Evolutionary conservation across 2,329 filamentous ascomycete genomes (phyloP).

Genomic region (Ophidiomyces ophidiicola): DNA sequence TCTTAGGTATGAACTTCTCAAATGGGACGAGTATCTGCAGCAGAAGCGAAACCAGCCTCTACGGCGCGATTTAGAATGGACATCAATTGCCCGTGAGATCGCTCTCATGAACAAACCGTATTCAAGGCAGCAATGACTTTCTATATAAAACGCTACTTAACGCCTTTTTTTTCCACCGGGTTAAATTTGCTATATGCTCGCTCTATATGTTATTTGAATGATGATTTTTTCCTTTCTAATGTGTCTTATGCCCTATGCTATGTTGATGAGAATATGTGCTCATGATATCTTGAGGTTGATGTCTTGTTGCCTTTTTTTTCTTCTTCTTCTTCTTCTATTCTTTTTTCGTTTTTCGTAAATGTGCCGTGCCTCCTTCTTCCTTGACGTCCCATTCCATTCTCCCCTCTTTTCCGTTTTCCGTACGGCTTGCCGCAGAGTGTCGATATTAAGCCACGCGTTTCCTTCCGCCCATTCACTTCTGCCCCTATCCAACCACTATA

Average conservation of each 20-base stretch:
- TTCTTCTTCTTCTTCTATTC: conserved; percentile 4
- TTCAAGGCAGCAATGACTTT: conserved; percentile 24
- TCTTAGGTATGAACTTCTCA: conserved; percentile 64
- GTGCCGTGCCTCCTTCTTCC: neutral
- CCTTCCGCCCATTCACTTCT: too few relatives aligned
- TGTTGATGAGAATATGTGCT: too few relatives aligned
- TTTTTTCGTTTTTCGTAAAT: too few relatives aligned
- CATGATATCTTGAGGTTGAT: neutral
- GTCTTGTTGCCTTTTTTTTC: conserved; percentile 10
- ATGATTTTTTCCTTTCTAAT: conserved; percentile 5
- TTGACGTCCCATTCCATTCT: too few relatives aligned
- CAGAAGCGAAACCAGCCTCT: conserved; percentile 42
- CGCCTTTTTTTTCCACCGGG: neutral
- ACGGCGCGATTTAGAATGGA: conserved; percentile 81
- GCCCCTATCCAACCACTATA: too few relatives aligned
- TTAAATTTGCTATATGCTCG: neutral
- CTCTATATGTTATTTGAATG: conserved; percentile 1
- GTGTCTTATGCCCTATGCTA: too few relatives aligned
- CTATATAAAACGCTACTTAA: neutral
- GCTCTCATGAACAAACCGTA: conserved; percentile 95
- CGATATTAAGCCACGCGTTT: too few relatives aligned
- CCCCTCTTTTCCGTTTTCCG: too few relatives aligned
- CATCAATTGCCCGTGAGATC: conserved; percentile 75
- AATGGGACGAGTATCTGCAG: conserved; percentile 76
- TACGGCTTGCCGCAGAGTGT: too few relatives aligned